Percentiles rank a stretch among this genome's conserved stretches.
These are phyloP conservation scores for Xenoacremonium recifei DNA, from an alignment of 2,329 filamentous ascomycete genomes.

Conservation along the genomic window DNA sequence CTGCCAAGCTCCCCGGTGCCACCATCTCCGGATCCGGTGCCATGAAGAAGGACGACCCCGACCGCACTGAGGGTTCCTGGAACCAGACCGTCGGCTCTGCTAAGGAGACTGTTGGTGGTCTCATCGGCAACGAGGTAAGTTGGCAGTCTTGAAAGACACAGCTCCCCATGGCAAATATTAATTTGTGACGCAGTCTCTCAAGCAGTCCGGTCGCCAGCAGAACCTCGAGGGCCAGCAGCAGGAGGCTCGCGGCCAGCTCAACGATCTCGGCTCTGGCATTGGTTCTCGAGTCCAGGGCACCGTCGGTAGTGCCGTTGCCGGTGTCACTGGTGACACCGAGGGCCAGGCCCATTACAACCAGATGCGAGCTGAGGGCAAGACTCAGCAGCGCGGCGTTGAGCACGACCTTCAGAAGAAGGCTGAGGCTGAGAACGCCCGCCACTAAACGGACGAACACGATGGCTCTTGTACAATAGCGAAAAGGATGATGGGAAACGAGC, in stretches of 20 bases:
- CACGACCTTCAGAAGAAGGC: constrained; percentile 74
- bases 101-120: constrained; percentile 76
- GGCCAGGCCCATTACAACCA: constrained; percentile 64
- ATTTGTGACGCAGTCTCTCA: constrained; percentile 52
- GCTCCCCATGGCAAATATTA: too few species aligned
- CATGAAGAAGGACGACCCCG: constrained; percentile 67
- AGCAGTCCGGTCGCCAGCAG: constrained; percentile 72
- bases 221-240: constrained; percentile 77
- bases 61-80: constrained; percentile 72
- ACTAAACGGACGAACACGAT: constrained; percentile 9
- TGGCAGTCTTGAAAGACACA: too few species aligned
- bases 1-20: constrained; percentile 71
- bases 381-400: constrained; percentile 79
- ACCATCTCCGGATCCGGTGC: constrained; percentile 69
- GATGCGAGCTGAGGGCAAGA: constrained; percentile 81
- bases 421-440: constrained; percentile 43
- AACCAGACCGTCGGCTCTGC: constrained; percentile 86
- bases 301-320: constrained; percentile 69
- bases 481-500: too few species aligned
- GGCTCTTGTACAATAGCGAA: background rate
- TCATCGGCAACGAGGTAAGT: constrained; percentile 69
- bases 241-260: constrained; percentile 80
- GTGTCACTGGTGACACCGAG: constrained; percentile 66
- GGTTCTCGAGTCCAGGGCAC: constrained; percentile 67
- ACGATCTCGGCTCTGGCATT: constrained; percentile 66